Percentiles rank a stretch among this genome's conserved stretches.
Evolutionary conservation across 805 yeast species (phyloP).

Genomic region (Sugiyamaella floridensis): DNA sequence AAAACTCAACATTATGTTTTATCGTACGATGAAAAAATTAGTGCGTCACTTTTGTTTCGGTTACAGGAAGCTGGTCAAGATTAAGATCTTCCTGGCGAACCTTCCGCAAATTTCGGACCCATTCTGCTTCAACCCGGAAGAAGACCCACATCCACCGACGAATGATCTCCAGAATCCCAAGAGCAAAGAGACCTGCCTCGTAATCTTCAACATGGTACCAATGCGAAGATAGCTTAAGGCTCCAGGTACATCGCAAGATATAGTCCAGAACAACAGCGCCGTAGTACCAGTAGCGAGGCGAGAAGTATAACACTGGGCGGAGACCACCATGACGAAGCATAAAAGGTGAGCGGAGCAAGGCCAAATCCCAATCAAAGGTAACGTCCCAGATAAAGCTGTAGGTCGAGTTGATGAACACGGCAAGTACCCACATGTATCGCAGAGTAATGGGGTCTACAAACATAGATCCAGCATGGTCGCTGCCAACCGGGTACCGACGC

Average conservation of each 20-base stretch:
- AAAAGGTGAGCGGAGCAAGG: conserved; percentile 34
- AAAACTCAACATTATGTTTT: too few species aligned
- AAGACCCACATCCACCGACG: conserved; percentile 90
- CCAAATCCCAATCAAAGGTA: conserved; percentile 79
- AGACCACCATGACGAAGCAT: conserved; percentile 21
- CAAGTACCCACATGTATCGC: conserved; percentile 28
- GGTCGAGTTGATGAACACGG: conserved; percentile 56
- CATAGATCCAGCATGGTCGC: conserved; percentile 15
- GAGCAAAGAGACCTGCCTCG: conserved; percentile 55
- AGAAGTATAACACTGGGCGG: conserved; percentile 25
- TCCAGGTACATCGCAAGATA: conserved; percentile 68
- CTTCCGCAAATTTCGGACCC: conserved; percentile 23
- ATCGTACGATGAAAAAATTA: too few species aligned
- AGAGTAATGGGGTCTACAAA: conserved; percentile 8
- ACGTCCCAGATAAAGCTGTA: conserved; percentile 89
- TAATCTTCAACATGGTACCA: conserved; percentile 24
- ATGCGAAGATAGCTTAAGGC: conserved; percentile 44
- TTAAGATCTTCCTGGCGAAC: conserved; percentile 11
- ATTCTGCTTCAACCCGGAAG: conserved; percentile 77
- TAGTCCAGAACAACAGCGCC: conserved; percentile 56
- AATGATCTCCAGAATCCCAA: conserved; percentile 67
- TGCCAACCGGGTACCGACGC: conserved; percentile 16
- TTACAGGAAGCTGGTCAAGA: conserved; percentile 5
- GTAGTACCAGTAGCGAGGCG: conserved; percentile 39
- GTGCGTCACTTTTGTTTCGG: background rate